Evolutionary conservation across 352 stramenopile species (phyloP).

Genomic region (Phytopythium aichiense): DNA sequence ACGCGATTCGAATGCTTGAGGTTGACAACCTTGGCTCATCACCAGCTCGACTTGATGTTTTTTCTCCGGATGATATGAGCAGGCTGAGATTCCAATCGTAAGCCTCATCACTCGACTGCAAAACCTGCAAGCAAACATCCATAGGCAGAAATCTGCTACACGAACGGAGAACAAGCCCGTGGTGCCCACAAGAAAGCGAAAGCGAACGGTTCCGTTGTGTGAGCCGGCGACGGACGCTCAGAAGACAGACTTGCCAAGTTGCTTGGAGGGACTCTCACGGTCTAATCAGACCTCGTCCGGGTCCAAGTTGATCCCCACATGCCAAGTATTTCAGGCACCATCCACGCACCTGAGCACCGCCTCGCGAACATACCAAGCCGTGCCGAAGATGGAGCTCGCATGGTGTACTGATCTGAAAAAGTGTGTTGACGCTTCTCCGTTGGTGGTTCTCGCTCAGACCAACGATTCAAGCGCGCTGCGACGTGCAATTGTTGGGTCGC

Average conservation of each 20-base stretch:
- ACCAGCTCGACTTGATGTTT: background rate
- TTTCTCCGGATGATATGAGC: background rate
- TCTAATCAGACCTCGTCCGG: background rate
- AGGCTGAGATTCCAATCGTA: background rate
- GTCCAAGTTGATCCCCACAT: background rate
- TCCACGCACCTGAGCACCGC: background rate
- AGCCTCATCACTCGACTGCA: background rate
- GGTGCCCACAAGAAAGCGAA: background rate
- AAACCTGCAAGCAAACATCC: background rate
- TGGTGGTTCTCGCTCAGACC: slow-evolving; percentile 27
- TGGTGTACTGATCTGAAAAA: slow-evolving; percentile 45
- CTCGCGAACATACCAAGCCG: background rate
- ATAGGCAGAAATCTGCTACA: background rate
- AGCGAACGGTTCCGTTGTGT: background rate
- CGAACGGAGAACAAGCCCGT: background rate
- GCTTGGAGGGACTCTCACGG: background rate
- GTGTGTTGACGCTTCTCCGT: slow-evolving; percentile 61
- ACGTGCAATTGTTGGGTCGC: slow-evolving; percentile 43
- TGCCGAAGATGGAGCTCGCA: slow-evolving; percentile 9
- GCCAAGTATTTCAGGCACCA: background rate
- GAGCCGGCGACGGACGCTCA: background rate
- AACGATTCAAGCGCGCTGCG: slow-evolving; percentile 7
- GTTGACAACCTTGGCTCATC: background rate
- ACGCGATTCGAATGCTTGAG: background rate
- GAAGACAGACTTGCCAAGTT: background rate